These are phyloP conservation scores for Clarireedia monteithiana DNA, from an alignment of 2,329 filamentous ascomycete species.

Conservation along the genomic window DNA sequence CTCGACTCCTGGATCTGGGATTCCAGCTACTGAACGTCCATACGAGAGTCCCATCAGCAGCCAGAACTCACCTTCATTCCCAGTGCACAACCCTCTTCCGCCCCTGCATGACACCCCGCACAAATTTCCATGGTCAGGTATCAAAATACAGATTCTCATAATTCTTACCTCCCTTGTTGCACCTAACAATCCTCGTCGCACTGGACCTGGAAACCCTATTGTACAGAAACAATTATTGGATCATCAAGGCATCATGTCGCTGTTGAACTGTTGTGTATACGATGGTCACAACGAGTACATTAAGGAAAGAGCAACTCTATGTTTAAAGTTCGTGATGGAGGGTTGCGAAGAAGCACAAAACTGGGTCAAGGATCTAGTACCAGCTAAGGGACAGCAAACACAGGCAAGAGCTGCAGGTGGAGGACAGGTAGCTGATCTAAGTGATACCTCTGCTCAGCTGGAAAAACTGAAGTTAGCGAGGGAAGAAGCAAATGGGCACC, in stretches of 20 bases:
- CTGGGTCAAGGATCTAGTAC: conserved; percentile 51
- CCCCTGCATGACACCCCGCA: conserved; percentile 55
- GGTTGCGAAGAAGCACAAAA: conserved; percentile 66
- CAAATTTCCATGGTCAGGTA: conserved; percentile 60
- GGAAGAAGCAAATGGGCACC: background rate
- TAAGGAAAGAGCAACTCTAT: conserved; percentile 82
- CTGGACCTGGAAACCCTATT: conserved; percentile 56
- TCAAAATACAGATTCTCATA: conserved; percentile 88
- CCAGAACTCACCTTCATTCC: conserved; percentile 25
- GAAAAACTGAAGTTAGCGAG: background rate
- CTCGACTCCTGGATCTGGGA: conserved; percentile 4
- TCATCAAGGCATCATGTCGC: conserved; percentile 76
- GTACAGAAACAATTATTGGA: conserved; percentile 85
- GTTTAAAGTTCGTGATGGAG: conserved; percentile 75
- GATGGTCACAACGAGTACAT: conserved; percentile 93
- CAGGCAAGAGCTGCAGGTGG: conserved; percentile 10
- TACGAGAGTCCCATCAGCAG: conserved; percentile 39
- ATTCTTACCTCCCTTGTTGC: conserved; percentile 86
- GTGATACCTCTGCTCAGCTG: background rate
- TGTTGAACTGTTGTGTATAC: conserved; percentile 83
- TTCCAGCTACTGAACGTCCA: conserved; percentile 52
- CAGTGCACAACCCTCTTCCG: conserved; percentile 31
- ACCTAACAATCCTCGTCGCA: conserved; percentile 58
- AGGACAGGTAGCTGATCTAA: background rate
- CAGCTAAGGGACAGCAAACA: conserved; percentile 23